Base-by-base conservation (phyloP, 1,139 yeast species). In the Kurtzmaniella quercitrusa region DNA sequence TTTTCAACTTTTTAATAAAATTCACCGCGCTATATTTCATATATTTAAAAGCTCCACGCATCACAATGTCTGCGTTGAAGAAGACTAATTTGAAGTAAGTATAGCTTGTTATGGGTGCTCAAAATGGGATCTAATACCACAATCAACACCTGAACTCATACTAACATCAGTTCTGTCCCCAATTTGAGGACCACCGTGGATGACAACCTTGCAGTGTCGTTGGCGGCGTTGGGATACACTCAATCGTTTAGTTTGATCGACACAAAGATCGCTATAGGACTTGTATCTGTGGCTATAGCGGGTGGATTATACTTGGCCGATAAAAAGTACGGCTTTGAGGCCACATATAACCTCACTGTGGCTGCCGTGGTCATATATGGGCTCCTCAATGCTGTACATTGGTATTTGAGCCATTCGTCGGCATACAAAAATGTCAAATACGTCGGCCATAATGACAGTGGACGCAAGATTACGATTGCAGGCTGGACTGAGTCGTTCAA, bases 241-340 rank as follows among this genome's bases (percentile, higher is more conserved):
- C 88, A 88, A 59, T 69, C 80, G 17, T 82, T 80, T 56, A 55
- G 55, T 12, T 59, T 82, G 32, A 69, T 69, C 39, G 95, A 89
- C 56, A 63, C 75, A 21, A 83, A 85, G 52, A 68, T 91, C 38
- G 81, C 74, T 1, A 60, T 89, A 37, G 96, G 96, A 0, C 82
- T 80, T 52, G 50, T 72, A 11, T 78, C 88, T 2, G 91, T 86
- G 8, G 64, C 69, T 1, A 65, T 83, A 15, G 87, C 95, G 2
- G 96, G 76, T 1, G 59, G 68, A 5, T 76, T 88, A 45, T 88
- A 78, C 56, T 70, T 72, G 45, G 59, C 80, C 36, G 97, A 91
- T 59, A 84, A 84, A 63, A 77, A 79, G 49, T 67, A 69, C 46
- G 57, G 65, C 19, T 78, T 78, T 53, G 56, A 65, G 22, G 71